phyloP scores from a whole-genome alignment of 2,329 filamentous ascomycete species.

The Aspergillus hiratsukae region DNA sequence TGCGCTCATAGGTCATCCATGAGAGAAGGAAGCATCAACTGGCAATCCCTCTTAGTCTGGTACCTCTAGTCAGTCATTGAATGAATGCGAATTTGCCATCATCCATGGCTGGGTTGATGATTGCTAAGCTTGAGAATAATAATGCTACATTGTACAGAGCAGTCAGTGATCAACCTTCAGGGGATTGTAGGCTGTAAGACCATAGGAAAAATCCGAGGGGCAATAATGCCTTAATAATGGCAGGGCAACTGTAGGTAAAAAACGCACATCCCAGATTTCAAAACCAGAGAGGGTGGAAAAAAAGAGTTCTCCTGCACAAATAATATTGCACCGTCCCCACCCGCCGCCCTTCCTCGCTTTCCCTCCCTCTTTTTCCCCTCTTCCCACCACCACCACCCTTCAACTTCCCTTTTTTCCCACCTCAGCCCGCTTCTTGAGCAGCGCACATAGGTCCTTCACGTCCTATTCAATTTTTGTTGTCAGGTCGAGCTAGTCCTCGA shows the following conservation, averaged over 20 bases:
- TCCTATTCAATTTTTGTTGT: slow-evolving; percentile 18
- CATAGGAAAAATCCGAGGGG: slow-evolving; percentile 7
- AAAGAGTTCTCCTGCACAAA: slow-evolving; percentile 21
- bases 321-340: slow-evolving; percentile 20
- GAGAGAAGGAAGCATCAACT: background rate
- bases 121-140: background rate
- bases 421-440: slow-evolving; percentile 31
- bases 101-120: background rate
- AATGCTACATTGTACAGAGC: background rate
- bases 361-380: slow-evolving; percentile 20
- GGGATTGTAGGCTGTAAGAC: background rate
- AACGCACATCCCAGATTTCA: slow-evolving; percentile 14
- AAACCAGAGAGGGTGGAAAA: slow-evolving; percentile 10
- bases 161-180: background rate
- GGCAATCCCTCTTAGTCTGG: background rate
- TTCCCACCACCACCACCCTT: slow-evolving; percentile 11
- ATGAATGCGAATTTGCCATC: background rate
- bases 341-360: slow-evolving; percentile 17
- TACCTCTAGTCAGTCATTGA: background rate
- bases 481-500: slow-evolving; percentile 43
- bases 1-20: background rate
- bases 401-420: slow-evolving; percentile 21
- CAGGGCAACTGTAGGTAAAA: background rate
- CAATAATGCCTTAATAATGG: background rate
- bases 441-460: slow-evolving; percentile 35